Evolutionary conservation across 306 rosid genomes (phyloP).

Genomic region (Acacia melanoxylon): DNA sequence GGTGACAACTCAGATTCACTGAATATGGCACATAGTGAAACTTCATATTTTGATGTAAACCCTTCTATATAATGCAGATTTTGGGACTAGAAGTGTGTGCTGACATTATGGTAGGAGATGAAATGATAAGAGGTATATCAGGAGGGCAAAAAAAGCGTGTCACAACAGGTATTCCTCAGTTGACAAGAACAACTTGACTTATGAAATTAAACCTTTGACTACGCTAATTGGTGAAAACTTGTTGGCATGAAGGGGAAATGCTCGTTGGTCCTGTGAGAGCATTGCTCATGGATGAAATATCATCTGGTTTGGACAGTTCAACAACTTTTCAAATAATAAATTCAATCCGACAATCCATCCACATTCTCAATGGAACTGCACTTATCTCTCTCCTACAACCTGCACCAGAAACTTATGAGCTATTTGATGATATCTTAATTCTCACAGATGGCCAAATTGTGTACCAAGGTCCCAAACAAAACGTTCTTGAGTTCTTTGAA

Average conservation of each 20-base stretch:
- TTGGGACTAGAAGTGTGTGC: constrained; percentile 79
- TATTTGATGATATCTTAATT: constrained; percentile 77
- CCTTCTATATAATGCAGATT: constrained; percentile 49
- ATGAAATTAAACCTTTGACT: neutral
- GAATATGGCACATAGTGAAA: neutral
- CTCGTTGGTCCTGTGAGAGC: constrained; percentile 85
- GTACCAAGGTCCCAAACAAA: constrained; percentile 49
- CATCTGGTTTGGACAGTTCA: constrained; percentile 76
- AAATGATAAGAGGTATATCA: constrained; percentile 84
- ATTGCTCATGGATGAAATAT: constrained; percentile 82
- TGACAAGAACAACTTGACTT: neutral
- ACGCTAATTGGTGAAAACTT: neutral
- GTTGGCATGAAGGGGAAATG: constrained; percentile 68
- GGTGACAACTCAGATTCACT: constrained; percentile 44
- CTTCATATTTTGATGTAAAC: neutral
- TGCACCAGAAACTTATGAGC: constrained; percentile 83
- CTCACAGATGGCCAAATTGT: constrained; percentile 49
- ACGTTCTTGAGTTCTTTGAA: constrained; percentile 61
- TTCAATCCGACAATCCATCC: constrained; percentile 71
- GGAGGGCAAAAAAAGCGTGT: constrained; percentile 89
- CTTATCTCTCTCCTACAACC: constrained; percentile 82
- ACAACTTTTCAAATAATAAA: constrained; percentile 83
- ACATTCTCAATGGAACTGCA: constrained; percentile 78
- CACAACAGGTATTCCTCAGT: constrained; percentile 67
- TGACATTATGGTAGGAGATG: constrained; percentile 69